A percentile compares a stretch with the other conserved stretches of the same genome.
These are phyloP conservation scores for Metarhizium rileyi DNA, from an alignment of 2,329 filamentous ascomycete species.

Conservation along the genomic window DNA sequence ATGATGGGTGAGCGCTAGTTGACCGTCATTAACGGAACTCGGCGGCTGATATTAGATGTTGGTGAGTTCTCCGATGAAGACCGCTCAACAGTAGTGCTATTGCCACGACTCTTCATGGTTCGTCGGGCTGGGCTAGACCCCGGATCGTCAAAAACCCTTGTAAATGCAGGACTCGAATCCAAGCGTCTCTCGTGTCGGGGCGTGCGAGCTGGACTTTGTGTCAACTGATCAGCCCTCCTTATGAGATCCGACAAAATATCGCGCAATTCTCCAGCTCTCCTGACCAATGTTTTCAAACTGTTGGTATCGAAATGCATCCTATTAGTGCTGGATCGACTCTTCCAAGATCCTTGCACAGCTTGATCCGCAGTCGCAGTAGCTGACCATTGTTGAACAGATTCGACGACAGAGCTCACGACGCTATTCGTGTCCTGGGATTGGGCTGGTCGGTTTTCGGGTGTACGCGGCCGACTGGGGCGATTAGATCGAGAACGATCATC, in stretches of 20 bases:
- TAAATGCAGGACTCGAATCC: slow-evolving; percentile 58
- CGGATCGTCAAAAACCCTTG: slow-evolving; percentile 55
- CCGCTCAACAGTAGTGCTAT: slow-evolving; percentile 38
- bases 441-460: slow-evolving; percentile 26
- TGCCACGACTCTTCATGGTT: slow-evolving; percentile 40
- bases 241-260: slow-evolving; percentile 51
- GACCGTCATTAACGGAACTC: slow-evolving; percentile 58
- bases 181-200: slow-evolving; percentile 33
- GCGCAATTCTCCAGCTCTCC: slow-evolving; percentile 49
- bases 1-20: slow-evolving; percentile 23
- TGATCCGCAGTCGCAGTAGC: slow-evolving; percentile 17
- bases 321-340: slow-evolving; percentile 32
- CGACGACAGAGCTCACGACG: slow-evolving; percentile 52
- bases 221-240: slow-evolving; percentile 48
- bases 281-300: slow-evolving; percentile 56
- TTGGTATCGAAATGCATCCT: slow-evolving; percentile 58
- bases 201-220: slow-evolving; percentile 44
- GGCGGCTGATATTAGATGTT: slow-evolving; percentile 37
- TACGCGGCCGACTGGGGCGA: slow-evolving; percentile 32
- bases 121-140: slow-evolving; percentile 44
- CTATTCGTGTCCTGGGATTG: slow-evolving; percentile 32
- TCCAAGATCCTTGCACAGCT: slow-evolving; percentile 24
- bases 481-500: slow-evolving; percentile 27
- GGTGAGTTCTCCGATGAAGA: slow-evolving; percentile 44
- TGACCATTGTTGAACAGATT: slow-evolving; percentile 50